Evolutionary conservation across 345 rosid genomes (phyloP), one percentile per base, ranked within the genome.

Genomic region (Aquilaria yunnanensis): DNA sequence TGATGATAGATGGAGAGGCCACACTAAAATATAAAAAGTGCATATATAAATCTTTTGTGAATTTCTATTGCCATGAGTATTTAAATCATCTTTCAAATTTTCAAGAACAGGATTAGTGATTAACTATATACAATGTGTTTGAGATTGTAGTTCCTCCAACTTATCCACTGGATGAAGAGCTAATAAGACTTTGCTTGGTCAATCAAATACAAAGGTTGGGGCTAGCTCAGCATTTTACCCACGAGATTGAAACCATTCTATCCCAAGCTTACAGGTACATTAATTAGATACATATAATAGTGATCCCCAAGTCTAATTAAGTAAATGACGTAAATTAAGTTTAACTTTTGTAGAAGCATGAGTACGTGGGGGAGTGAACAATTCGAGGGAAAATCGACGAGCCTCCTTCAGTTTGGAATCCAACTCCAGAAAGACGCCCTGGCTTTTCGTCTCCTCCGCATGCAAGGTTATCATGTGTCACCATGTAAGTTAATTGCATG

Each of bases 361-460:
- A n/a, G n/a, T 16, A 16, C 23, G 23, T 16, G 23, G 23, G 50
- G 41, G 53, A 69, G 64, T 23, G 23, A 66, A 47, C 72, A 71
- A 37, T 10, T 45, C 1, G 3, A 59, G 2, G 43, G 13, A 37
- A 61, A 60, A 10, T 47, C 73, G 10, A 63, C 31, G 12, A 54
- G 33, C 54, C 10, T 51, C 1, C 57, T 32, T 65, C 54, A 14
- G 14, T 63, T 14, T 63, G 67, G 43, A 16, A 51, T 60, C 32
- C 49, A 77, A 34, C 72, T 88, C 45, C 77, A 78, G 69, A 81
- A 77, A 63, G 86, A 80, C 54, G 75, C 89, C 16, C 61, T 85
- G 47, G 87, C 83, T 50, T 88, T 88, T 71, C 74, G 76, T 59
- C 74, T 85, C 23, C 74, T 83, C 12, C 76, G 91, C 30, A 69